phyloP scores from a whole-genome alignment of 306 rosid genomes.

The Malus sieversii region DNA sequence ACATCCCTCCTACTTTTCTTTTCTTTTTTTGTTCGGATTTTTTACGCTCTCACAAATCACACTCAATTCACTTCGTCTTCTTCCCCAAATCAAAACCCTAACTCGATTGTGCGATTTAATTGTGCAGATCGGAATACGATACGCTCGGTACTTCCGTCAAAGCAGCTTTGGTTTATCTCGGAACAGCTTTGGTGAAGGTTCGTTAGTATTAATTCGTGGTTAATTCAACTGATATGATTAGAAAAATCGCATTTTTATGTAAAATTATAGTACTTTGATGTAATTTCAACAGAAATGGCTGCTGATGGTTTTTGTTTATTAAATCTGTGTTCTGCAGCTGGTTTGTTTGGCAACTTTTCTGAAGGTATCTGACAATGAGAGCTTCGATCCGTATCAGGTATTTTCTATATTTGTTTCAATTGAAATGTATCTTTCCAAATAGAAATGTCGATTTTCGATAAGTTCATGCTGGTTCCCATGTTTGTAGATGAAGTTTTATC shows the following conservation, averaged over 20 bases:
- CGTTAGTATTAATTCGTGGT: conserved; percentile 31
- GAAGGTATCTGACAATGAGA: conserved; percentile 87
- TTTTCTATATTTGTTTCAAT: conserved; percentile 1
- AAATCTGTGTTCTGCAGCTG: conserved; percentile 49
- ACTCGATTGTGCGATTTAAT: neutral
- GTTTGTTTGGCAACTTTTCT: conserved; percentile 96
- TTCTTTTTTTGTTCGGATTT: neutral
- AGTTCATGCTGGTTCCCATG: neutral
- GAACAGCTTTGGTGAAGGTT: conserved; percentile 91
- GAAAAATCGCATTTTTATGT: neutral
- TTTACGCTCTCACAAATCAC: neutral
- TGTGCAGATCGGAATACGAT: conserved; percentile 90
- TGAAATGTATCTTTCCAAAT: neutral
- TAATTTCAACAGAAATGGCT: neutral
- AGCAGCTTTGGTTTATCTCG: conserved; percentile 87
- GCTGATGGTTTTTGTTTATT: conserved; percentile 8
- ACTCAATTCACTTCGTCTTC: neutral
- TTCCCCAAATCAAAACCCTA: conserved; percentile 12
- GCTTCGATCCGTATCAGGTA: conserved; percentile 97
- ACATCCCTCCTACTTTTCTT: neutral
- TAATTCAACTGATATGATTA: neutral
- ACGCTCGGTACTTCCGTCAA: conserved; percentile 91
- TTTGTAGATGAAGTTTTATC: neutral
- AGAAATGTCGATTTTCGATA: neutral
- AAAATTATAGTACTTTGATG: neutral